These are phyloP conservation scores for Lepraria neglecta DNA, from an alignment of 495 filamentous ascomycete species.

Conservation along the genomic window DNA sequence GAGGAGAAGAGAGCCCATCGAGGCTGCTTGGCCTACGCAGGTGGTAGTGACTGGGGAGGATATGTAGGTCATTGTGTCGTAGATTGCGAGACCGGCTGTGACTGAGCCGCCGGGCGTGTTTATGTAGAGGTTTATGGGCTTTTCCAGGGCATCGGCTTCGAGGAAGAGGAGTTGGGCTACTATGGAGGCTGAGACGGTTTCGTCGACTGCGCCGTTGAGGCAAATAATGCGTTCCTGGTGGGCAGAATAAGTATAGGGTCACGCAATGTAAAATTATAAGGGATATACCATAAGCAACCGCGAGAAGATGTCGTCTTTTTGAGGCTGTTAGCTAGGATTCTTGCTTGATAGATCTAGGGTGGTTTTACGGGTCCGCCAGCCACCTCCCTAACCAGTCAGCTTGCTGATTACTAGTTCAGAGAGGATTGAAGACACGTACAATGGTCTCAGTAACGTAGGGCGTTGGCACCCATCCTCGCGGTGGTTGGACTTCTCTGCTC, in stretches of 20 bases:
- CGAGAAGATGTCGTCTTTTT: constrained; percentile 75
- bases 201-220: constrained; percentile 87
- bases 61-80: constrained; percentile 99
- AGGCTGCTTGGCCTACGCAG: constrained; percentile 89
- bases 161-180: constrained; percentile 96
- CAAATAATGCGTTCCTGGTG: constrained; percentile 86
- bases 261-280: neutral
- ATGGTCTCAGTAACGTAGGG: constrained; percentile 74
- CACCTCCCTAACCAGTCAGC: constrained; percentile 64
- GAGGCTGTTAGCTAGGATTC: constrained; percentile 26
- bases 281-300: constrained; percentile 60
- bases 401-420: neutral
- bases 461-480: constrained; percentile 56
- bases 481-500: constrained; percentile 32
- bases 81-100: constrained; percentile 89
- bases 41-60: constrained; percentile 85
- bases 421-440: constrained; percentile 46
- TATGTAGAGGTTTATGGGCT: constrained; percentile 94
- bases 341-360: constrained; percentile 33
- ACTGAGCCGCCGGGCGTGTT: constrained; percentile 96
- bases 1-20: constrained; percentile 87
- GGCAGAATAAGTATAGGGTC: constrained; percentile 12
- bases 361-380: constrained; percentile 72
- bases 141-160: constrained; percentile 90
- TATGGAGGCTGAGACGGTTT: constrained; percentile 78